These are phyloP conservation scores for Phytopythium vexans DNA, from an alignment of 352 stramenopile species.

Conservation along the genomic window DNA sequence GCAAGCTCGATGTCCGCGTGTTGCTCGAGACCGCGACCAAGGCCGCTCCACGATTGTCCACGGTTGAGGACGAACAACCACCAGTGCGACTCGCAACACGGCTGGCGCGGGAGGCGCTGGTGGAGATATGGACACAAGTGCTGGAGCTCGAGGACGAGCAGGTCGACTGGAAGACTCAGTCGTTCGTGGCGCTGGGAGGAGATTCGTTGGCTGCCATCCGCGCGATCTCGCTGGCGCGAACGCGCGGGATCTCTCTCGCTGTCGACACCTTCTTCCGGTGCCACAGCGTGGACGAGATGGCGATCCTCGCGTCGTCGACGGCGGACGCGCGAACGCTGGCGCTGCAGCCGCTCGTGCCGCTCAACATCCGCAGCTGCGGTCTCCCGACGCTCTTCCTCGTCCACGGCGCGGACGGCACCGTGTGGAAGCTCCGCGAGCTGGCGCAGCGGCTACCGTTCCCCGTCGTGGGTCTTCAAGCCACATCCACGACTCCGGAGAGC, in stretches of 20 bases:
- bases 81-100: constrained; percentile 11
- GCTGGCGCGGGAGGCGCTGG: constrained; percentile 35
- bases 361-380: constrained; percentile 30
- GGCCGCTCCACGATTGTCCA: neutral
- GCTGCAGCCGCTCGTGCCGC: constrained; percentile 22
- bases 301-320: constrained; percentile 13
- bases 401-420: constrained; percentile 49
- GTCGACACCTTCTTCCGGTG: constrained; percentile 49
- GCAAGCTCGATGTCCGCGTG: constrained; percentile 59
- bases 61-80: no score
- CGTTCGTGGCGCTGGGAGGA: constrained; percentile 70
- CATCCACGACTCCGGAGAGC: constrained; percentile 1
- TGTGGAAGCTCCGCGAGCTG: constrained; percentile 58
- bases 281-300: constrained; percentile 38
- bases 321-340: constrained; percentile 7
- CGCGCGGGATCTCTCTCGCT: constrained; percentile 35
- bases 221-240: constrained; percentile 49
- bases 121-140: constrained; percentile 47
- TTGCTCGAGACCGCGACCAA: constrained; percentile 14
- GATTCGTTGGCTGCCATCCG: constrained; percentile 67
- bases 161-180: constrained; percentile 16
- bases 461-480: constrained; percentile 35
- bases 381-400: constrained; percentile 37
- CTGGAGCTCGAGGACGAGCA: constrained; percentile 34
- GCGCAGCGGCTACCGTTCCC: constrained; percentile 29